Conservation (phyloP, 352 stramenopile species). For the Phytopythium montanum region DNA sequence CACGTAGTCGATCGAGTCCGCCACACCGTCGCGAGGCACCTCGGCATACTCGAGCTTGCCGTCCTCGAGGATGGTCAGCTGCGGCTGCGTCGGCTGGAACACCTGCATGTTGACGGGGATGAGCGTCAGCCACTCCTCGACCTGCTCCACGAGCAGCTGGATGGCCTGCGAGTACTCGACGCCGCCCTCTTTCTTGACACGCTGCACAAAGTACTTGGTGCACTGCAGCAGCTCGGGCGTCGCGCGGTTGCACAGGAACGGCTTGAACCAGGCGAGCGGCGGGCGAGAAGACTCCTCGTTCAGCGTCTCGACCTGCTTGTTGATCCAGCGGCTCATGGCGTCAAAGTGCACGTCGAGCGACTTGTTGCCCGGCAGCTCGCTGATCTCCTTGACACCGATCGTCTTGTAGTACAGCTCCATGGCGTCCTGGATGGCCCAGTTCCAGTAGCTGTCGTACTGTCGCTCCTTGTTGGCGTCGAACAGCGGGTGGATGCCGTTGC, state of each 20-base stretch:
- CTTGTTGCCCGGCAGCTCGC: slow-evolving; percentile 23
- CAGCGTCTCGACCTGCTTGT: slow-evolving; percentile 40
- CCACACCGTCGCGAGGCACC: slow-evolving; percentile 41
- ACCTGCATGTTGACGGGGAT: slow-evolving; percentile 59
- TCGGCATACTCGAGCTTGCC: slow-evolving; percentile 57
- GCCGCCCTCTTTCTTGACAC: slow-evolving; percentile 38
- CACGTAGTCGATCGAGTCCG: slow-evolving; percentile 62
- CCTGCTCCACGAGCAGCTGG: slow-evolving; percentile 53
- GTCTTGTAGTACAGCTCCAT: slow-evolving; percentile 62
- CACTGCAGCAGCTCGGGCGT: slow-evolving; percentile 57
- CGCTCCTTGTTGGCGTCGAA: slow-evolving; percentile 75
- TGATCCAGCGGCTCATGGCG: slow-evolving; percentile 53
- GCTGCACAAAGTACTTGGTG: slow-evolving; percentile 45
- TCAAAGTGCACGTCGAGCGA: slow-evolving; percentile 38
- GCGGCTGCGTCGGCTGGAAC: slow-evolving; percentile 48
- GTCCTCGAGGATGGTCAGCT: slow-evolving; percentile 46
- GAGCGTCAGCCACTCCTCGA: slow-evolving; percentile 44
- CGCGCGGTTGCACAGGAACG: slow-evolving; percentile 64
- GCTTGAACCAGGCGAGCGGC: slow-evolving; percentile 56
- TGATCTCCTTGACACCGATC: slow-evolving; percentile 18
- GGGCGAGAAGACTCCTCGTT: slow-evolving; percentile 26
- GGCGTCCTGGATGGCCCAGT: slow-evolving; percentile 71
- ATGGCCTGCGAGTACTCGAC: slow-evolving; percentile 47
- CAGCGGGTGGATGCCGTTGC: slow-evolving; percentile 42
- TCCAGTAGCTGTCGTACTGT: slow-evolving; percentile 80